Evolutionary conservation across 1,284 basidiomycete species (phyloP).

Genomic region (Tilletia indica): DNA sequence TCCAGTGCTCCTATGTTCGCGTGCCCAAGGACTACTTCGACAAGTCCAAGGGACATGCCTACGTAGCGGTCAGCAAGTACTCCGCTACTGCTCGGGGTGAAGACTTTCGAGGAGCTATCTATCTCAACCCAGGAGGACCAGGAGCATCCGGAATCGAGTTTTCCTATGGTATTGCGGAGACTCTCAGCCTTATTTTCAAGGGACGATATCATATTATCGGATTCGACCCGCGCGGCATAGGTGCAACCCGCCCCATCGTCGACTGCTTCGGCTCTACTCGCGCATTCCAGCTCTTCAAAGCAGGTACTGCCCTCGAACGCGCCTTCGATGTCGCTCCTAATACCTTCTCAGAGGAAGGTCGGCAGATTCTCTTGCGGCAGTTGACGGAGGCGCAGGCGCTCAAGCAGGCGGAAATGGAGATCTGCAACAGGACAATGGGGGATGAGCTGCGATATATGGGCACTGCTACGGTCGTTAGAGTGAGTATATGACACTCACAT

Average conservation of each 20-base stretch:
- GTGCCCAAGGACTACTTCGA: constrained; percentile 57
- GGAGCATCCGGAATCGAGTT: constrained; percentile 14
- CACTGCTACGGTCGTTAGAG: constrained; percentile 59
- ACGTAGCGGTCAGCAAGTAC: constrained; percentile 50
- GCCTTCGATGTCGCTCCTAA: constrained; percentile 56
- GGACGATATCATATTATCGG: constrained; percentile 52
- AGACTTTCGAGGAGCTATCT: constrained; percentile 17
- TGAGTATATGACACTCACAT: not conserved
- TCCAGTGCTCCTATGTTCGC: not conserved
- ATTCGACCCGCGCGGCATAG: constrained; percentile 60
- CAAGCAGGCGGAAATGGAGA: constrained; percentile 55
- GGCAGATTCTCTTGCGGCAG: constrained; percentile 54
- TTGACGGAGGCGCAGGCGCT: constrained; percentile 56
- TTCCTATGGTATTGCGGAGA: not conserved
- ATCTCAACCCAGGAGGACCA: constrained; percentile 20
- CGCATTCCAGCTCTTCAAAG: constrained; percentile 55
- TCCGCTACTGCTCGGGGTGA: constrained; percentile 25
- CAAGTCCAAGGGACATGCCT: constrained; percentile 41
- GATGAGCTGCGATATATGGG: constrained; percentile 60
- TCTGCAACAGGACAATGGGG: constrained; percentile 58
- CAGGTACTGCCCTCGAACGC: constrained; percentile 57
- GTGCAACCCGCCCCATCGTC: constrained; percentile 56
- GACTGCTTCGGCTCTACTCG: constrained; percentile 55
- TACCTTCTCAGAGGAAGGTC: constrained; percentile 34
- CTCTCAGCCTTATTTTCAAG: not conserved